Evolutionary conservation across 768 basidiomycete genomes (phyloP), one percentile per base, ranked within the genome.

Genomic region (Pisolithus tinctorius): DNA sequence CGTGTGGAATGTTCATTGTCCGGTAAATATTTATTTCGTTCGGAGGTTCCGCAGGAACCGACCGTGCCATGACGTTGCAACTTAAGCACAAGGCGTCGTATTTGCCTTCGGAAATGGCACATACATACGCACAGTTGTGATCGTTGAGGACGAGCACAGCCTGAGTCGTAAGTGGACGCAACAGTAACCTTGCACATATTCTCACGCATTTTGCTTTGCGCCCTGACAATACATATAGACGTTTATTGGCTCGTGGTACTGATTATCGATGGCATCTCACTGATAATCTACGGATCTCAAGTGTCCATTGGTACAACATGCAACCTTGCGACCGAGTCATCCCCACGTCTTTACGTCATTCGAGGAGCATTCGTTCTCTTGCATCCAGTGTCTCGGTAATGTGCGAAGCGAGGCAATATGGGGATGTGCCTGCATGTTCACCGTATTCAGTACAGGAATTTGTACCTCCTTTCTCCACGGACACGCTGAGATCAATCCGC

Each of bases 281-380:
- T 51, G 61, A 57, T 61, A 61, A 40, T 40, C 39, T n/a, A 45
- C 57, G 53, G 40, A 44, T 44, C 42, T 44, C 42, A 8, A 44
- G 39, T 40, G 50, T 50, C 40, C 52, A 42, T 47, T 41, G 5
- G 3, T 17, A 20, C 13, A 8, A 10, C 25, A 44, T 4, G 13
- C 56, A 61, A 59, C 55, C 59, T 56, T 42, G 59, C 54, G 53
- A 1, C 52, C 40, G 59, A 53, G 45, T 43, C 47, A 53, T 54
- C 55, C 53, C 58, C 63, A 53, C 58, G 20, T 54, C 48, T 50
- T 65, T 61, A 65, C 63, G 63, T 65, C 64, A 65, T 56, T 46
- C 26, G 4, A 11, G 8, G 45, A 54, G 60, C 63, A 66, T 60
- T 58, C 64, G 58, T 44, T 53, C 60, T 48, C 63, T 64, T 65